Evolutionary conservation across 176 grass and related monocot species (phyloP).

Genomic region (Melocanna baccifera): DNA sequence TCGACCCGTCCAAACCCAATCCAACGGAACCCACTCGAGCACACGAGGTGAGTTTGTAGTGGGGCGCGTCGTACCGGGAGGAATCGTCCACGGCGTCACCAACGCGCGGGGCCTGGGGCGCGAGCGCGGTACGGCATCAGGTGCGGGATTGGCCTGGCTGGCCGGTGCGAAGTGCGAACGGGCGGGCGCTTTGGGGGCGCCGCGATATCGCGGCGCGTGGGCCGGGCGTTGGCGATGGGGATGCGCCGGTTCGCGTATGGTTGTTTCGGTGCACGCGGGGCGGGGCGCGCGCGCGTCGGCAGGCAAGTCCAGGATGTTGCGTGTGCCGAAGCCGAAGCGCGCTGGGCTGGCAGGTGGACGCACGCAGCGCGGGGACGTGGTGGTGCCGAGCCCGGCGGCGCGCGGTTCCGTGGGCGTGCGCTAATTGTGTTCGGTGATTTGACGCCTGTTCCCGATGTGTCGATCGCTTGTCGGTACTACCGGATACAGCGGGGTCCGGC

Average conservation of each 20-base stretch:
- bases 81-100: neutral
- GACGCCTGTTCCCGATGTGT: constrained; percentile 1
- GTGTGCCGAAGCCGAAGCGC: neutral
- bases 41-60: neutral
- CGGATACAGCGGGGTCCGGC: neutral
- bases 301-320: neutral
- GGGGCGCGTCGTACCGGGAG: neutral
- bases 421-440: neutral
- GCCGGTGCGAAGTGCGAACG: constrained; percentile 31
- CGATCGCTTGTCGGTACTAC: constrained; percentile 19
- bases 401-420: constrained; percentile 32
- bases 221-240: neutral
- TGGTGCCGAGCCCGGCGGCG: constrained; percentile 14
- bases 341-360: neutral
- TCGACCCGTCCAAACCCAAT: neutral
- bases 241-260: neutral
- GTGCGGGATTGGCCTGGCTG: neutral
- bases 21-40: neutral
- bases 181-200: constrained; percentile 35
- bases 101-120: neutral
- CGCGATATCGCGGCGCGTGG: neutral
- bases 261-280: neutral
- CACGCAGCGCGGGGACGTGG: neutral
- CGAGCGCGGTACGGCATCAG: neutral
- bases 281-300: constrained; percentile 15